Base-by-base conservation (phyloP, 164 flowering plant species). In the Piper betle region DNA sequence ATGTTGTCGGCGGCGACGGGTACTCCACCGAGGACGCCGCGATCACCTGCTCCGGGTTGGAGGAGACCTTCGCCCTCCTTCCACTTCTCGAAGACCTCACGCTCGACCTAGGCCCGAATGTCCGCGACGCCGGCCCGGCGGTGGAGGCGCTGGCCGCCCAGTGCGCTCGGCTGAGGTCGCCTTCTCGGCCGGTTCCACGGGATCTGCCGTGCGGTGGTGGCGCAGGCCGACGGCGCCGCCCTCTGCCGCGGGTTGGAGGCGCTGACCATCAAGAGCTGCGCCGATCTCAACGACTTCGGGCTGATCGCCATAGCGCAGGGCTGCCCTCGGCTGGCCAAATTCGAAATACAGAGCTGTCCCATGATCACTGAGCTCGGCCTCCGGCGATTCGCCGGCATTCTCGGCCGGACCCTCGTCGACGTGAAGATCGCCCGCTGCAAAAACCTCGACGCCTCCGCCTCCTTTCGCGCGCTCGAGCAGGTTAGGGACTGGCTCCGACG, bases 151-250 rank as follows among this genome's bases (percentile, higher is more conserved):
- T 94, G 53, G 64, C 66, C 39, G 66, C 77, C 1, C 84, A 69
- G 42, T 94, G 99, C 55, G 80, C 80, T 2, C 68, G 58, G 53
- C 65, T 94, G 72, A 85, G 65, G 56, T 61, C 70, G 17, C 79
- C 88, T 80, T 42, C 63, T 94, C 43, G 97, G 97, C 48, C 82
- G 79, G 37, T 91, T 94, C 55, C 91, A 85, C 53, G 92, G 84
- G 43, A 65, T 93, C 48, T 88, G 90, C 52, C 54, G 66, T 66
- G 85, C 85, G 0, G 64, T 75, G 10, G 96, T 65, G 40, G 74
- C 81, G 11, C 79, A 74, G 64, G 71, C 86, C 1, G 91, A 85
- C 60, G 99, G 99, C 42, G 43, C 91, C 39, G 90, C 97, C 0
- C 62, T 83, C 38, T 91, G 97, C 64, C 66, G 70, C 25, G 68